A percentile compares a stretch with the other conserved stretches of the same genome.
Evolutionary conservation across 73 alveolate genomes (phyloP).

Genomic region (Breviolum minutum): DNA sequence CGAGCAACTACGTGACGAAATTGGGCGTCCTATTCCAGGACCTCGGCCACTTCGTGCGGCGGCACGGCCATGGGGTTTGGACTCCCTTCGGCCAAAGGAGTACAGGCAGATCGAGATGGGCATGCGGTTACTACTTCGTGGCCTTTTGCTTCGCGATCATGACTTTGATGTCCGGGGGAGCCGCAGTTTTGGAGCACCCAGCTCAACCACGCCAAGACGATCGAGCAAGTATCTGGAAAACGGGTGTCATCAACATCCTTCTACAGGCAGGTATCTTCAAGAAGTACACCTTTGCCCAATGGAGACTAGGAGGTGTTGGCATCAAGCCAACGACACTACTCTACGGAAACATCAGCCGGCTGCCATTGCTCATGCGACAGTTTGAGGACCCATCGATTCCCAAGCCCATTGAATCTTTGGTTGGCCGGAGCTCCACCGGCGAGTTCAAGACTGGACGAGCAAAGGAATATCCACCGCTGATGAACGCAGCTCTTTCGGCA

Average conservation of each 20-base stretch:
- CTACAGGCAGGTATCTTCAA: background rate
- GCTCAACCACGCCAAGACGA: background rate
- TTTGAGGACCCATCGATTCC: background rate
- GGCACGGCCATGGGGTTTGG: background rate
- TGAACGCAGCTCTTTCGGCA: background rate
- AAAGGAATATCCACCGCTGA: background rate
- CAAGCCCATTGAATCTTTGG: background rate
- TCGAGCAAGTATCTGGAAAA: background rate
- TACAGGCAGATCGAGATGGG: background rate
- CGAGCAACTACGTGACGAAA: background rate
- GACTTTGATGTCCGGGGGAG: background rate
- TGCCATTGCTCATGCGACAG: background rate
- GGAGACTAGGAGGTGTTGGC: background rate
- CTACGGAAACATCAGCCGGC: background rate
- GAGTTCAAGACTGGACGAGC: background rate
- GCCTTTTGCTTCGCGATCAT: background rate
- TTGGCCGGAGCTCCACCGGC: background rate
- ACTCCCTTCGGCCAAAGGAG: background rate
- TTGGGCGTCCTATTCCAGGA: background rate
- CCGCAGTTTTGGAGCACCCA: background rate
- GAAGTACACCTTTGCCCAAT: background rate
- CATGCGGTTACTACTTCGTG: background rate
- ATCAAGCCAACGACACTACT: background rate
- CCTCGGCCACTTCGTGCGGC: background rate
- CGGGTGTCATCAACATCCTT: background rate